Evolutionary conservation across 2,329 filamentous ascomycete species (phyloP).

Genomic region (Allantophomopsis cytisporea): DNA sequence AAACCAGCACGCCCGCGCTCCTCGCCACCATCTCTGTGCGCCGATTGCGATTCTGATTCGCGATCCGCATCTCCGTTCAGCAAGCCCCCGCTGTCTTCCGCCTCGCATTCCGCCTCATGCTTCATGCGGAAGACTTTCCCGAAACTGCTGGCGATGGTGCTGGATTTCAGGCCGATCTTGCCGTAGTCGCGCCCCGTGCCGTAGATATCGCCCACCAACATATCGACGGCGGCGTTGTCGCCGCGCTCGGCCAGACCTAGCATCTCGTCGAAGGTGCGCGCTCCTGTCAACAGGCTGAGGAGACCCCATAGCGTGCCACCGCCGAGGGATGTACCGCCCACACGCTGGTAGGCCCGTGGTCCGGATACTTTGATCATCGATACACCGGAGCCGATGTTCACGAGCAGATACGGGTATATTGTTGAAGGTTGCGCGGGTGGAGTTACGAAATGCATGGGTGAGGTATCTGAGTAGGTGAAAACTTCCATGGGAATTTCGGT

Average conservation of each 20-base stretch:
- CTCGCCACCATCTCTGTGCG: no score
- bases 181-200: conserved; percentile 67
- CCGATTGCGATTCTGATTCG: conserved; percentile 3
- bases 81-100: conserved; percentile 51
- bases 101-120: conserved; percentile 63
- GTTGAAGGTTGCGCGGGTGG: conserved; percentile 41
- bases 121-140: conserved; percentile 95
- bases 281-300: conserved; percentile 82
- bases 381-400: conserved; percentile 96
- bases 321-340: conserved; percentile 87
- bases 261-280: conserved; percentile 96
- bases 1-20: conserved; percentile 33
- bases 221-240: conserved; percentile 87
- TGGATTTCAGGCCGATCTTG: conserved; percentile 93
- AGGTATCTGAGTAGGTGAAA: conserved; percentile 85
- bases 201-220: conserved; percentile 97
- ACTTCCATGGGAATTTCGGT: conserved; percentile 95
- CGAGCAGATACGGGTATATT: conserved; percentile 91
- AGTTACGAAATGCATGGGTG: conserved; percentile 80
- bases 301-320: conserved; percentile 97
- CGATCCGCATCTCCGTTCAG: conserved; percentile 10
- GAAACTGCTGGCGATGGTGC: conserved; percentile 89
- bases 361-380: conserved; percentile 96
- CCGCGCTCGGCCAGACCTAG: conserved; percentile 78
- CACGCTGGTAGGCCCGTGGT: conserved; percentile 72